These are phyloP conservation scores for Neurospora discreta DNA, from an alignment of 495 filamentous ascomycete genomes.

Conservation along the genomic window DNA sequence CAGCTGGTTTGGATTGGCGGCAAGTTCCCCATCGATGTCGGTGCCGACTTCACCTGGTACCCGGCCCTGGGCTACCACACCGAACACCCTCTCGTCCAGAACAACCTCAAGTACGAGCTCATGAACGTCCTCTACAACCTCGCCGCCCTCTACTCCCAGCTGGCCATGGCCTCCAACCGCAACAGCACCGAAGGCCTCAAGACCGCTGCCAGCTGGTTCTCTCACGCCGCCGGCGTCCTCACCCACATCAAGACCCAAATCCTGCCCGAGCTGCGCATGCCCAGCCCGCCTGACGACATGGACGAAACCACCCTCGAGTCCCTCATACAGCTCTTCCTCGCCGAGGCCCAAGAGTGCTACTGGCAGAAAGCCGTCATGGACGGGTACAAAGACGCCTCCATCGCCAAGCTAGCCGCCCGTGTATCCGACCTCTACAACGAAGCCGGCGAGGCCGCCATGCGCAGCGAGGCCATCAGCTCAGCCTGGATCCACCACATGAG, in stretches of 20 bases:
- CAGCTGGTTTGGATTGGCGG: slow-evolving; percentile 90
- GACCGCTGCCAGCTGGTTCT: slow-evolving; percentile 83
- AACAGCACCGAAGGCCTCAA: slow-evolving; percentile 74
- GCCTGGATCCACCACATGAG: slow-evolving; percentile 98
- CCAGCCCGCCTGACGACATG: slow-evolving; percentile 86
- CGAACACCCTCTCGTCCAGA: slow-evolving; percentile 67
- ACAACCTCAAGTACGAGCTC: slow-evolving; percentile 91
- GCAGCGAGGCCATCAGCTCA: slow-evolving; percentile 77
- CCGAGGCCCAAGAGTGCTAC: slow-evolving; percentile 92
- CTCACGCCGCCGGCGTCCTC: slow-evolving; percentile 76
- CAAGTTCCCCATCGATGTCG: slow-evolving; percentile 96
- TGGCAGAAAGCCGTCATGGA: slow-evolving; percentile 98
- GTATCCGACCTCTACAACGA: slow-evolving; percentile 86
- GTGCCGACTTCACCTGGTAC: slow-evolving; percentile 93
- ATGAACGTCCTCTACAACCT: slow-evolving; percentile 91
- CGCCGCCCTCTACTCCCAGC: slow-evolving; percentile 83
- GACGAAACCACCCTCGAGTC: slow-evolving; percentile 77
- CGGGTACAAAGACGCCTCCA: slow-evolving; percentile 78
- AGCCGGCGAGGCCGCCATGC: slow-evolving; percentile 75
- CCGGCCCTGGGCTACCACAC: slow-evolving; percentile 85
- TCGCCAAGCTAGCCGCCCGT: slow-evolving; percentile 81
- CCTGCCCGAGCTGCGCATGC: slow-evolving; percentile 72
- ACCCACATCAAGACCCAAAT: slow-evolving; percentile 66
- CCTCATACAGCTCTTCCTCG: slow-evolving; percentile 71
- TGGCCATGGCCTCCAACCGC: slow-evolving; percentile 72